Evolutionary conservation across 106 monocot genomes (phyloP).

Genomic region (Platanthera zijinensis): DNA sequence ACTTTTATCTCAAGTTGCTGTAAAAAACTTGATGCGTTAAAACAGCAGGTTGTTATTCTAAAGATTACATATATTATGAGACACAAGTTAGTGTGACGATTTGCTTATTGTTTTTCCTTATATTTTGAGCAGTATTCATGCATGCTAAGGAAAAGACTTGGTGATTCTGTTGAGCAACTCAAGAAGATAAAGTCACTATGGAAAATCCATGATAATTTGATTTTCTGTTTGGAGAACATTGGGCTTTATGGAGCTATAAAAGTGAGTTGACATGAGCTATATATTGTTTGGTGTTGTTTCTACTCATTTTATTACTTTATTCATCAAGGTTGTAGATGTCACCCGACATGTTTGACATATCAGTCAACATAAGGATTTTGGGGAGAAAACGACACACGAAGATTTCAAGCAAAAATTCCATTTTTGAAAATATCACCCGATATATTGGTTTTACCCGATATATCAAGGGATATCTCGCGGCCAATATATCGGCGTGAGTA

Average conservation of each 20-base stretch:
- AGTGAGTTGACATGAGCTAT: constrained; percentile 26
- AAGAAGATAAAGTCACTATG: constrained; percentile 50
- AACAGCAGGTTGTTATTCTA: constrained; percentile 33
- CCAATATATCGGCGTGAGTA: too few relatives aligned
- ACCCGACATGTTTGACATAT: too few relatives aligned
- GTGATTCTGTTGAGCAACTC: constrained; percentile 37
- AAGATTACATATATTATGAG: not conserved
- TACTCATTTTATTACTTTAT: not conserved
- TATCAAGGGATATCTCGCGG: too few relatives aligned
- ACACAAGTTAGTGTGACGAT: not conserved
- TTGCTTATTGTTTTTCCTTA: constrained; percentile 11
- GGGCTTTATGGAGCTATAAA: constrained; percentile 66
- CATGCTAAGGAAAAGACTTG: constrained; percentile 29
- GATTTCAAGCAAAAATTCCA: too few relatives aligned
- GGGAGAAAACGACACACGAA: too few relatives aligned
- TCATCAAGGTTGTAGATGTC: not conserved
- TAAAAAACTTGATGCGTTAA: constrained; percentile 52
- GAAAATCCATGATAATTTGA: constrained; percentile 59
- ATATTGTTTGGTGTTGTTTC: not conserved
- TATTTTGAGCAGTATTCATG: constrained; percentile 31
- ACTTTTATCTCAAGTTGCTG: constrained; percentile 18
- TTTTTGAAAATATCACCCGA: too few relatives aligned
- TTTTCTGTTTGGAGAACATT: constrained; percentile 68
- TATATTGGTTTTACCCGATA: too few relatives aligned
- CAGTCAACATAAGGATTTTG: too few relatives aligned